A percentile compares a stretch with the other conserved stretches of the same genome.
Evolutionary conservation across 2,329 filamentous ascomycete species (phyloP).

Genomic region (Trichoderma endophyticum): DNA sequence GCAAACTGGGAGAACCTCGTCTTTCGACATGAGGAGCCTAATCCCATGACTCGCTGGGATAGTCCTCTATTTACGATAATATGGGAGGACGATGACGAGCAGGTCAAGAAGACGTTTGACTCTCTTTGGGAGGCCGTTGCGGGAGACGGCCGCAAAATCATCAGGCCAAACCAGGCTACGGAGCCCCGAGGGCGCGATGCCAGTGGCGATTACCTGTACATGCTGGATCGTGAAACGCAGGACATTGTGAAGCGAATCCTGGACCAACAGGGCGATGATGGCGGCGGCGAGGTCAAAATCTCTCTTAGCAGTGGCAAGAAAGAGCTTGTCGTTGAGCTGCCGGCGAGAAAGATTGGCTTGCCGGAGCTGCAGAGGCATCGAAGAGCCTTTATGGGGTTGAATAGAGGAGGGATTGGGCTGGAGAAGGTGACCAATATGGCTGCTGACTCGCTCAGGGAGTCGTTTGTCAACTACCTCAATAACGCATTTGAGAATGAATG

Average conservation of each 20-base stretch:
- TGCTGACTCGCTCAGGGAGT: slow-evolving; percentile 55
- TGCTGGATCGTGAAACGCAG: slow-evolving; percentile 75
- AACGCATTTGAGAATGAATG: slow-evolving; percentile 54
- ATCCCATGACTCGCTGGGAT: slow-evolving; percentile 81
- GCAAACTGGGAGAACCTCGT: slow-evolving; percentile 74
- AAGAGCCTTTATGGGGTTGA: slow-evolving; percentile 73
- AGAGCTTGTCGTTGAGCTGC: slow-evolving; percentile 61
- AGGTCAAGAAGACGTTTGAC: slow-evolving; percentile 54
- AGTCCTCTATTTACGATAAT: slow-evolving; percentile 76
- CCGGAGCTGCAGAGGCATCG: slow-evolving; percentile 75
- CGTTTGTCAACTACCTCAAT: slow-evolving; percentile 66
- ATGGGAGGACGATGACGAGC: slow-evolving; percentile 68
- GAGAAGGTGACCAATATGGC: slow-evolving; percentile 54
- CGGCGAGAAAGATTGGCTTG: slow-evolving; percentile 61
- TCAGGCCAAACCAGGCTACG: slow-evolving; percentile 74
- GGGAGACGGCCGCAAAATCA: slow-evolving; percentile 58
- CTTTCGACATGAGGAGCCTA: slow-evolving; percentile 82
- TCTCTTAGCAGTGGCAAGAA: slow-evolving; percentile 40
- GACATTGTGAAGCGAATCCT: slow-evolving; percentile 69
- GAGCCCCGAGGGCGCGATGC: slow-evolving; percentile 61
- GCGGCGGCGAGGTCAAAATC: slow-evolving; percentile 56
- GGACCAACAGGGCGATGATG: slow-evolving; percentile 67
- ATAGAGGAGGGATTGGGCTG: slow-evolving; percentile 64
- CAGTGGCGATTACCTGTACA: slow-evolving; percentile 71
- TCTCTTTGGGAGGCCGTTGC: slow-evolving; percentile 73